Conservation (phyloP, 1,139 yeast species). For the Taphrina populina region DNA sequence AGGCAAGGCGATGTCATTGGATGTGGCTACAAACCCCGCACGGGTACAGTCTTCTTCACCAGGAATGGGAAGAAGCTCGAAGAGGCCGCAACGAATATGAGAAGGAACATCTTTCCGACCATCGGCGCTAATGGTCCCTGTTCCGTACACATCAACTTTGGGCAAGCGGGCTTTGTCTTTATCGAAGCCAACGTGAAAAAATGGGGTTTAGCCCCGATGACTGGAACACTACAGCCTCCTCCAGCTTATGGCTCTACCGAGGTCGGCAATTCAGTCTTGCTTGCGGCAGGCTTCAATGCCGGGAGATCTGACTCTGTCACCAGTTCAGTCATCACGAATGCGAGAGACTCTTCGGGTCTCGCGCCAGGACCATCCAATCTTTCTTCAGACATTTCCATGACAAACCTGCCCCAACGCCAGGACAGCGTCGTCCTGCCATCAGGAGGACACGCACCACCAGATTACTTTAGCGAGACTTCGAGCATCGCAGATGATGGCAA, state of each 20-base stretch:
- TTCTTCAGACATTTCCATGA: constrained; percentile 21
- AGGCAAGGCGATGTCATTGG: constrained; percentile 89
- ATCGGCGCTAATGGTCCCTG: constrained; percentile 81
- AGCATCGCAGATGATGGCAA: constrained; percentile 16
- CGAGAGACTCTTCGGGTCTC: background rate
- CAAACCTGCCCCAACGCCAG: constrained; percentile 22
- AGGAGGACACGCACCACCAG: constrained; percentile 9
- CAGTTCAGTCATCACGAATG: background rate
- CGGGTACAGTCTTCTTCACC: constrained; percentile 84
- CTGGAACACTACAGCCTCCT: constrained; percentile 71
- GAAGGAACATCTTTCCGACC: constrained; percentile 83
- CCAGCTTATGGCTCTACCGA: constrained; percentile 58
- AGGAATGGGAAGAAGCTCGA: constrained; percentile 84
- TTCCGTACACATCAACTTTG: constrained; percentile 76
- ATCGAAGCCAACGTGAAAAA: constrained; percentile 93
- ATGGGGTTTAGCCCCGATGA: constrained; percentile 83
- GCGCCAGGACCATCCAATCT: constrained; percentile 9
- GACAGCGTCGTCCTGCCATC: background rate
- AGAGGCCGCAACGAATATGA: constrained; percentile 65
- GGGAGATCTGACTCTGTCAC: background rate
- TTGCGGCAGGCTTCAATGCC: constrained; percentile 32
- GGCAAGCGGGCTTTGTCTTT: constrained; percentile 89
- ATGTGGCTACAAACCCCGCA: constrained; percentile 75
- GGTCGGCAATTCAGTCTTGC: constrained; percentile 16
- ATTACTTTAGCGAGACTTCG: constrained; percentile 18